These are phyloP conservation scores for Boletus barrowsii DNA, from an alignment of 768 basidiomycete genomes.

Conservation along the genomic window DNA sequence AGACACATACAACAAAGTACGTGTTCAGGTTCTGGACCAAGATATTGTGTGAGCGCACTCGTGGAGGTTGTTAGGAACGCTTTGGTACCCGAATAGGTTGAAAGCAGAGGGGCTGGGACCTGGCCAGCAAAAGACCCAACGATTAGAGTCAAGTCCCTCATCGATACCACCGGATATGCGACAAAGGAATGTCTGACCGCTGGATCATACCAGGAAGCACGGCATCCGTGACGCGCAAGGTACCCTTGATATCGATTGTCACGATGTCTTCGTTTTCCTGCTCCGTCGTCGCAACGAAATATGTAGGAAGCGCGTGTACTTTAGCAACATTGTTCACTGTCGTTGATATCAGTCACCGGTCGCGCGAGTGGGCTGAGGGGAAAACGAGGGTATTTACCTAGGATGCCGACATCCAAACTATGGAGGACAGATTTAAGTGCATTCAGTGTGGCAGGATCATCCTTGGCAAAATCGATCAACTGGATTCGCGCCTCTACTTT, in stretches of 20 bases:
- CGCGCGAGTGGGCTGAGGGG: not conserved
- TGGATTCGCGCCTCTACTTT: constrained; percentile 59
- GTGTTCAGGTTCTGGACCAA: constrained; percentile 84
- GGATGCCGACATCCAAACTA: constrained; percentile 68
- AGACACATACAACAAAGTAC: constrained; percentile 80
- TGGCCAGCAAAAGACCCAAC: constrained; percentile 90
- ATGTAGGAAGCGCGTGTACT: constrained; percentile 81
- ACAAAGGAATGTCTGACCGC: constrained; percentile 40
- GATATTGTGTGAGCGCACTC: constrained; percentile 68
- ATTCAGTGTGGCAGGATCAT: constrained; percentile 52
- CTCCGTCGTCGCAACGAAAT: constrained; percentile 72
- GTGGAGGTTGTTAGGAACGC: constrained; percentile 86
- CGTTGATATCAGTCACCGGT: not conserved
- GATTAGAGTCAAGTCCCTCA: constrained; percentile 77
- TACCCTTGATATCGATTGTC: constrained; percentile 79
- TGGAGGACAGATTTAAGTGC: constrained; percentile 46
- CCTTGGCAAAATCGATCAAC: constrained; percentile 72
- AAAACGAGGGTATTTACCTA: constrained; percentile 48
- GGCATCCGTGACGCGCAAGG: constrained; percentile 73
- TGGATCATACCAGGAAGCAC: constrained; percentile 82
- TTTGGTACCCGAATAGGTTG: constrained; percentile 91
- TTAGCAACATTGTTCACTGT: constrained; percentile 96
- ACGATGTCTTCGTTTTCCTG: constrained; percentile 85
- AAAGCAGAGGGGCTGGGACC: constrained; percentile 88
- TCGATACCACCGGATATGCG: not conserved